These are phyloP conservation scores for Hygrocybe punicea DNA, from an alignment of 768 basidiomycete genomes.

Conservation along the genomic window DNA sequence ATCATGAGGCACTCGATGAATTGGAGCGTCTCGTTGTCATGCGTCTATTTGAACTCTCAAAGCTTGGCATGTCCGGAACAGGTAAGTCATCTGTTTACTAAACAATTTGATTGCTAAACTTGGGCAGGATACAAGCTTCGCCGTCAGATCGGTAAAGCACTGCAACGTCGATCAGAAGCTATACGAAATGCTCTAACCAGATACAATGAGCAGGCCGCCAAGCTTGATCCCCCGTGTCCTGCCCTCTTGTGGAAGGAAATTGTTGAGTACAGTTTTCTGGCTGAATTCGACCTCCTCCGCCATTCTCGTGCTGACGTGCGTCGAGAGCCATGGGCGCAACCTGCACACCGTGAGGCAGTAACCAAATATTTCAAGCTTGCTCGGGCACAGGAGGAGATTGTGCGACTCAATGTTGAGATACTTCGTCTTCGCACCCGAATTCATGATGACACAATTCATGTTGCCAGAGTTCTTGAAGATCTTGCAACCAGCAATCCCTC, in stretches of 20 bases:
- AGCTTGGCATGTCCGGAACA: not conserved
- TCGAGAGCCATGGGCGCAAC: constrained; percentile 27
- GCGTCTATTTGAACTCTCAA: not conserved
- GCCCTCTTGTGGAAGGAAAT: constrained; percentile 22
- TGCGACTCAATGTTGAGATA: constrained; percentile 31
- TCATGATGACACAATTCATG: constrained; percentile 16
- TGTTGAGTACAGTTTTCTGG: constrained; percentile 18
- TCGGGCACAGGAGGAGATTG: constrained; percentile 32
- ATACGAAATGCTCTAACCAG: constrained; percentile 14
- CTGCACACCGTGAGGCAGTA: constrained; percentile 21
- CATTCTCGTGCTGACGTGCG: constrained; percentile 29
- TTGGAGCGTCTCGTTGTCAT: not conserved
- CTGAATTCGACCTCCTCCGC: constrained; percentile 34
- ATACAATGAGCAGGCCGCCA: constrained; percentile 31
- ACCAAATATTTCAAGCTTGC: constrained; percentile 27
- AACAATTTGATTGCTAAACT: not conserved
- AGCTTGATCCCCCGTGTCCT: constrained; percentile 13
- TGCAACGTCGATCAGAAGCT: constrained; percentile 26
- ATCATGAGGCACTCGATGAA: not conserved
- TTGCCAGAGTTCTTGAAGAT: no score
- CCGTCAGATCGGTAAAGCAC: constrained; percentile 33
- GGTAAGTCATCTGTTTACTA: constrained; percentile 1
- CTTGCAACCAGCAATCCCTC: no score
- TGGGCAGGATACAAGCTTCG: constrained; percentile 35
- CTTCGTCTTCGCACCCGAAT: constrained; percentile 23